Evolutionary conservation across 2,329 filamentous ascomycete genomes (phyloP).

Genomic region (Xylariaceae sp.): DNA sequence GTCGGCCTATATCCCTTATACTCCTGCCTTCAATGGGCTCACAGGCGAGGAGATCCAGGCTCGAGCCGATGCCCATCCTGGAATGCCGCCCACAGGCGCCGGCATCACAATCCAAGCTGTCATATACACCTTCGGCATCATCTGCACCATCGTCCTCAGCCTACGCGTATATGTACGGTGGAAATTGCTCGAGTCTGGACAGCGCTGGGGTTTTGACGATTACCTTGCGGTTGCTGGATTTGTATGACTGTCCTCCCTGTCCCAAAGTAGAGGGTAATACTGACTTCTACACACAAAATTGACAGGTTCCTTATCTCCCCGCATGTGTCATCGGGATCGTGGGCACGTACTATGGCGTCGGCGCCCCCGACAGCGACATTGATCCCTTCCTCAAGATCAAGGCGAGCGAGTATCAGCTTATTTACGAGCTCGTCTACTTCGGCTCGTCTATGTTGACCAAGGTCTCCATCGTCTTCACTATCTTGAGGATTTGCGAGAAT

Average conservation of each 20-base stretch:
- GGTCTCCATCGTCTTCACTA: constrained; percentile 20
- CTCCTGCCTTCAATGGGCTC: not conserved
- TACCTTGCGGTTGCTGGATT: constrained; percentile 6
- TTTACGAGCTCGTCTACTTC: constrained; percentile 19
- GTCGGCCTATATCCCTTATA: not conserved
- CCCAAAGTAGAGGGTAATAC: not conserved
- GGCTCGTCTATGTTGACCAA: constrained; percentile 21
- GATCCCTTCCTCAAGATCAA: constrained; percentile 4
- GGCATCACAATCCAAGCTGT: not conserved
- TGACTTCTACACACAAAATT: not conserved
- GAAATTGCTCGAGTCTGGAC: not conserved
- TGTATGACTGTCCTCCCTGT: constrained; percentile 1
- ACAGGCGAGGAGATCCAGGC: constrained; percentile 1
- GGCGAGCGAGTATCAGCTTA: constrained; percentile 7
- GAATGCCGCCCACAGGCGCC: not conserved
- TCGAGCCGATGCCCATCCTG: constrained; percentile 2
- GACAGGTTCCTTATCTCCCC: not conserved
- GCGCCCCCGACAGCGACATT: constrained; percentile 2
- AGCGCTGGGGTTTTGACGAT: constrained; percentile 8
- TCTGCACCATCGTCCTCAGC: constrained; percentile 4
- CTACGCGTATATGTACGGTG: constrained; percentile 5
- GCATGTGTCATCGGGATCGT: not conserved
- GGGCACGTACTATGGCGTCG: not conserved
- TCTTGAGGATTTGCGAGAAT: constrained; percentile 15
- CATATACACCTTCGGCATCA: constrained; percentile 1